Base-by-base conservation (phyloP, 208 protist genomes). In the Leishmania lainsoni region DNA sequence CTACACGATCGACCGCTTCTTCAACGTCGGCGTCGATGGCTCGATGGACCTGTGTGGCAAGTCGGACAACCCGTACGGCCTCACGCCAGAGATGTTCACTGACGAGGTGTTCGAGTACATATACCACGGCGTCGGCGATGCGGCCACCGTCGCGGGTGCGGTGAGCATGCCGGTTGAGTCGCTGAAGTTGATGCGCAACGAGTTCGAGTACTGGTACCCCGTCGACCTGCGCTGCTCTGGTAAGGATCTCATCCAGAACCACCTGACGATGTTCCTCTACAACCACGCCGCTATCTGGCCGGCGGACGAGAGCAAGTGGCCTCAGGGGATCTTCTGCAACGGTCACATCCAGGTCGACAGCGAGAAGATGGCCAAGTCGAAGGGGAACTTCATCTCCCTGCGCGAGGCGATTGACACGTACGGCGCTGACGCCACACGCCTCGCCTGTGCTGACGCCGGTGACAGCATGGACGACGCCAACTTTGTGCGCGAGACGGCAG, bases 281-380 rank as follows among this genome's bases (percentile, higher is more conserved):
- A 99, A 99, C 85, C 99, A 99, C 92, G 93, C 95, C 14, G 99
- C 99, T n/a, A 98, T 99, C 80, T 99, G 97, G 95, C 83, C 91
- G 12, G 75, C 91, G 8, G 90, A 97, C 66, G 58, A 82, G 63
- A 79, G 72, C 73, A 92, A 90, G 82, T 93, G 94, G 88, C 99
- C 99, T 56, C 79, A 90, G 58, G 87, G 90, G 74, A 97, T 99
- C 71, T 99, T 98, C 89, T 98, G 98, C 83, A 99, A 99, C 87
- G 99, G 99, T n/a, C 98, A 99, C 85, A 95, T 99, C 56, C 88
- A 99, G 70, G 91, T 99, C 49, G 98, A 99, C 89, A 94, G 91
- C 69, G 98, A 99, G 63, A 99, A 99, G 92, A 99, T 99, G 99
- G 98, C 97, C 63, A 99, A 99, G 90, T 98, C 94, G 0, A 99